A percentile compares a stretch with the other conserved stretches of the same genome.
Evolutionary conservation across 805 yeast species (phyloP).

Genomic region (Candida broadrunensis): DNA sequence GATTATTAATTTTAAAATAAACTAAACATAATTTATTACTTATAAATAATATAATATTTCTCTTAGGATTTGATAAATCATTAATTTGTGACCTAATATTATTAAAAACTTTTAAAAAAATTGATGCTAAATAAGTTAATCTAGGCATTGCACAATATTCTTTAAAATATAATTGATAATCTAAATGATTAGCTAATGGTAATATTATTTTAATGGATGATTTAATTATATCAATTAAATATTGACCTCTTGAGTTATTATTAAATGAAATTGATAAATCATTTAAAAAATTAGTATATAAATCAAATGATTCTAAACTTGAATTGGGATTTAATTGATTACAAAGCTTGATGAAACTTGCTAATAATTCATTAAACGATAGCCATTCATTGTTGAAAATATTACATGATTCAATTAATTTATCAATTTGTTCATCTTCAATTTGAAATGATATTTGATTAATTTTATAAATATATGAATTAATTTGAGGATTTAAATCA

Average conservation of each 20-base stretch:
- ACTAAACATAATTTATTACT: conserved; percentile 54
- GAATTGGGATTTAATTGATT: conserved; percentile 55
- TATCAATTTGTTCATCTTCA: conserved; percentile 12
- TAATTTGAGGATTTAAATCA: conserved; percentile 20
- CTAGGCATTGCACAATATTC: conserved; percentile 43
- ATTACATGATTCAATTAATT: conserved; percentile 14
- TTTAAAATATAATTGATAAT: conserved; percentile 38
- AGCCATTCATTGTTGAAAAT: conserved; percentile 36
- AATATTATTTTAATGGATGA: conserved; percentile 36
- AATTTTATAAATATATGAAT: conserved; percentile 22
- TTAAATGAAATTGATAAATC: conserved; percentile 48
- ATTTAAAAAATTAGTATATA: conserved; percentile 45
- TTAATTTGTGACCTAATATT: conserved; percentile 49
- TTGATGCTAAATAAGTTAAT: conserved; percentile 48
- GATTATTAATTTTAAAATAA: conserved; percentile 54
- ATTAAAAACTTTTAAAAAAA: conserved; percentile 58
- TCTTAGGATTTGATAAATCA: conserved; percentile 42
- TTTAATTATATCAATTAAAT: conserved; percentile 33
- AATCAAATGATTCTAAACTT: conserved; percentile 50
- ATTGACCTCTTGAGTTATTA: conserved; percentile 38
- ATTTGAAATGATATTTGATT: conserved; percentile 15
- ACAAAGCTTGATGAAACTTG: conserved; percentile 46
- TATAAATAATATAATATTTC: conserved; percentile 48
- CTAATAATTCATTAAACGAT: conserved; percentile 44
- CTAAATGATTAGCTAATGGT: conserved; percentile 44